Evolutionary conservation across 805 yeast species (phyloP), one percentile per base, ranked within the genome.

Genomic region (Metschnikowia hibisci): DNA sequence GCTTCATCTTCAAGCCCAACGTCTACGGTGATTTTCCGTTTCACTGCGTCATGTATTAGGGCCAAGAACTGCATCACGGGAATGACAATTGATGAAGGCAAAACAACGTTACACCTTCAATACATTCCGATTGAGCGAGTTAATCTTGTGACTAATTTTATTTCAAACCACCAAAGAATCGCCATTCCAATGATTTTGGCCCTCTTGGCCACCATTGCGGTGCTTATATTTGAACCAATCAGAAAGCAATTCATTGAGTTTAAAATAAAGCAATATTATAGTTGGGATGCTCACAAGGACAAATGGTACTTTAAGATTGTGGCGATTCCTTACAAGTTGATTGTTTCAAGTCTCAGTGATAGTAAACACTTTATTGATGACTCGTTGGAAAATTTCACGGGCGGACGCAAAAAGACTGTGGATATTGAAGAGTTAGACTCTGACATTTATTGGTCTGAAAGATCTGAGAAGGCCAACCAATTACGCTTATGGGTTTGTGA

Each of bases 41-140:
- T 71, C 2, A 62, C 76, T 6, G 72, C 85, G 46, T 78, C 87
- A 30, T 93, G 97, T 1, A 81, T 88, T 6, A 69, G 88, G 46
- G 96, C 98, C 0, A 82, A 87, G 56, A 89, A 89, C 63, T 93
- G 99, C 74, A 73, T 87, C 16, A 88, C 95, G 13, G 96, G 96
- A 26, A 67, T 85, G 47, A 70, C 67, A 15, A 66, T 86, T 31
- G 80, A 80, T 34, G 50, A 52, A 13, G 78, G 76, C 25, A 80
- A 87, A 2, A 73, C 77, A 1, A 48, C 56, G 2, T 54, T 91
- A 39, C 96, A 89, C 57, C 74, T 90, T 35, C 84, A 82, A 52
- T 91, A 85, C 61, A 77, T 76, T 30, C 81, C 81, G 12, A 59
- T 74, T n/a, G 59, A 69, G 25, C 67, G 76, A 42, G 81, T 71